Base-by-base conservation (phyloP, 352 stramenopile genomes). In the Globisporangium lucens region DNA sequence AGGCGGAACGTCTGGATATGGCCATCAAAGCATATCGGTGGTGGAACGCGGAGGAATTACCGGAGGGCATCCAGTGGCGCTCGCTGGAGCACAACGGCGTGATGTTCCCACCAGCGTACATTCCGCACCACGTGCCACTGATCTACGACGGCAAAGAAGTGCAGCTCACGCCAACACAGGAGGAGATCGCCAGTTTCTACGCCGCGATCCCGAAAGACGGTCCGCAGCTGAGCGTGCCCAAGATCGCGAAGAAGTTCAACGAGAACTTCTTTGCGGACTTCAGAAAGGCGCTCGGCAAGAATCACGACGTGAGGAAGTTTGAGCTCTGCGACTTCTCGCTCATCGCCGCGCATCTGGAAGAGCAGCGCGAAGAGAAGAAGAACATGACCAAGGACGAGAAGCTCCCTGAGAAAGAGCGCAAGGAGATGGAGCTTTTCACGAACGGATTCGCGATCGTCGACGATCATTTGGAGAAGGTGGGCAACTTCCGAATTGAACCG, bases 71-170 rank as follows among this genome's bases (percentile, higher is more conserved):
- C 73, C 93, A 99, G 75, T 99, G 98, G 98, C 81, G 82, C n/a
- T 98, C 91, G n/a, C 91, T 99, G 71, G 98, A 99, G 76, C 98
- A 99, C 88, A 97, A 98, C 41, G 98, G 98, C 51, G 95, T 99
- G 35, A 91, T 96, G 63, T 99, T 99, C 76, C 95, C 97, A 12
- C 89, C 98, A 56, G 68, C 85, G 22, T 99, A 99, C 83, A 82
- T 88, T 33, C 95, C 97, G 8, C 98, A 99, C 79, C 82, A 93
- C 43, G 83, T 99, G 0, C 97, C 97, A 60, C 78, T 99, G 68
- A 46, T 95, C 13, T 99, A 99, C 82, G 89, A 99, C 68, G 91
- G 89, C 24, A 77, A 98, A 70, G 71, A 92, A 15, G 84, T 99
- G 13, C 72, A 97, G 61, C 90, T 99, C 33, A 98, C 89, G n/a